These are phyloP conservation scores for Ogataea henricii DNA, from an alignment of 805 yeast genomes.

Conservation along the genomic window DNA sequence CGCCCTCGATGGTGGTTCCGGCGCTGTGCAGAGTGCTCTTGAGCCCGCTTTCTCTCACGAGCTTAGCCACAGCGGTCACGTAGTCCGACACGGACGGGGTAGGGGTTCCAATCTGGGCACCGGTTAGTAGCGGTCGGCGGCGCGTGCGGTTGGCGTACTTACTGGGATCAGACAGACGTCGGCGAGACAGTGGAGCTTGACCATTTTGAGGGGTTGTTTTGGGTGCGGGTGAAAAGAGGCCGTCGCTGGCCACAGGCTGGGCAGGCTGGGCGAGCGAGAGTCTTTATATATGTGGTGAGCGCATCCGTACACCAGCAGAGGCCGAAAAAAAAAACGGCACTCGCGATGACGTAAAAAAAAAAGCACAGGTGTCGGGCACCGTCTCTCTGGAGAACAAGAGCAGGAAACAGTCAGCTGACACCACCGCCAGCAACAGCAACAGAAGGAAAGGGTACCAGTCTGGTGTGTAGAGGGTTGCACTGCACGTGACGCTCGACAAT, in stretches of 20 bases:
- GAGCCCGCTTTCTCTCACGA: conserved; percentile 62
- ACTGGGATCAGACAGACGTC: conserved; percentile 86
- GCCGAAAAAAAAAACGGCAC: too few relatives aligned
- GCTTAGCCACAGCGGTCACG: conserved; percentile 66
- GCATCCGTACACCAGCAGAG: neutral
- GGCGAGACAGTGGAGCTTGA: conserved; percentile 68
- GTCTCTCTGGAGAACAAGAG: too few relatives aligned
- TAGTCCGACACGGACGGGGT: conserved; percentile 80
- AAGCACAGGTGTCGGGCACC: too few relatives aligned
- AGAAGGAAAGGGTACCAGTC: too few relatives aligned
- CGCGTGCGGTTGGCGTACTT: conserved; percentile 30
- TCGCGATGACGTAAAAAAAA: neutral
- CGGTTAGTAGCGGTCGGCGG: neutral
- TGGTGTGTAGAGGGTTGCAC: too few relatives aligned
- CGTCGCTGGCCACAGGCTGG: too few relatives aligned
- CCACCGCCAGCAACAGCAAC: too few relatives aligned
- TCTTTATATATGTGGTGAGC: too few relatives aligned
- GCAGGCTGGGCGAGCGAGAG: too few relatives aligned
- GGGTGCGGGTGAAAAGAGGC: neutral
- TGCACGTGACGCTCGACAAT: conserved; percentile 26
- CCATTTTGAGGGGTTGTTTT: conserved; percentile 28
- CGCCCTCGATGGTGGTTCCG: conserved; percentile 85
- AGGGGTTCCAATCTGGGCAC: conserved; percentile 69
- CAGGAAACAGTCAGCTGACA: too few relatives aligned
- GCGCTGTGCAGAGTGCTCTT: conserved; percentile 82